Base-by-base conservation (phyloP, 805 yeast species). In the Komagataella kurtzmanii region DNA sequence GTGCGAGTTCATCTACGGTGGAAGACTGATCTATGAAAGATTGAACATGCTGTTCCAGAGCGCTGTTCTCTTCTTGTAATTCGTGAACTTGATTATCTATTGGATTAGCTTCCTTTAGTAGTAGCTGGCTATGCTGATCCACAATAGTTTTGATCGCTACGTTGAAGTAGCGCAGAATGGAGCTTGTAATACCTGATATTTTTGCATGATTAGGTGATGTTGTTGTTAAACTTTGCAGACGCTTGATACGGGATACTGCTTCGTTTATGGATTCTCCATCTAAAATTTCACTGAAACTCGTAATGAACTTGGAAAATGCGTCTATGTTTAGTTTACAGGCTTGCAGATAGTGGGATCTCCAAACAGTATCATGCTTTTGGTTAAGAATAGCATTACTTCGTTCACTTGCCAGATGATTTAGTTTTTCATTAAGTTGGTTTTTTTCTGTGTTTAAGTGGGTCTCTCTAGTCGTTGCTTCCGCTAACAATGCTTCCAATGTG, bases 231-330 rank as follows among this genome's bases (percentile, higher is more conserved):
- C 12, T 19, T 17, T 70, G 63, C 49, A 75, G 56, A 51, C 69
- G 67, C 6, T 71, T 68, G 24, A 82, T 64, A 56, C 81, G 77
- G 19, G 68, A 67, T 19, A 72, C 69, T 6, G 88, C 84, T 51
- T 80, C 85, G n/a, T 68, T 66, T 17, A 81, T 71, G 0, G 88
- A 81, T 3, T 70, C 58, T 50, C 75, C 76, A 54, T 83, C 88
- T 3, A 83, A 70, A 2, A 82, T 72, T 55, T 75, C 73, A 45
- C 75, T 72, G 52, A 81, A 73, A 1, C 77, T 69, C 17, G 67
- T 65, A 45, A 81, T 66, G n/a, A 80, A 60, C 54, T 71, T 77
- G 12, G 75, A 71, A 47, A 80, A 72, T 54, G 75, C 76, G 4
- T 68, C 63, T 2, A 77, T 60, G 52, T 77, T 79, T 7, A 66